These are phyloP conservation scores for Claviceps maximensis DNA, from an alignment of 2,329 filamentous ascomycete species.

Conservation along the genomic window DNA sequence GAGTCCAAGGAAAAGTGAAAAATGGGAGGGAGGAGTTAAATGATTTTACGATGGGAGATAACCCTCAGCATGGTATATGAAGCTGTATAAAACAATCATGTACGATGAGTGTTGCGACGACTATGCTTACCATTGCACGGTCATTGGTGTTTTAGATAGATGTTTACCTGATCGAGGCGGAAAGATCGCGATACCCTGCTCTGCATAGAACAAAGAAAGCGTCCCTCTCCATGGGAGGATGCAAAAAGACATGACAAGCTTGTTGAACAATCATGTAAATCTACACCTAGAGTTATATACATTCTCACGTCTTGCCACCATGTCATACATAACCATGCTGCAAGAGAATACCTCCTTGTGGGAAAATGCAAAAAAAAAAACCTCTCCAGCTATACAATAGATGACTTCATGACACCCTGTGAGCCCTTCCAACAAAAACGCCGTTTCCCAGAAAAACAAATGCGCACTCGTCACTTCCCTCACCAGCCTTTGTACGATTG, in stretches of 20 bases:
- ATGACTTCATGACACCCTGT: background rate
- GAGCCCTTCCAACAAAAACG: conserved; percentile 11
- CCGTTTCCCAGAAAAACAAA: conserved; percentile 7
- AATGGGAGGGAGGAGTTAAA: background rate
- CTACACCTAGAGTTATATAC: no score
- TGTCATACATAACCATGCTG: background rate
- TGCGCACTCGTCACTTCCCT: conserved; percentile 10
- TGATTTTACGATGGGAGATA: background rate
- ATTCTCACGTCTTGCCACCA: background rate
- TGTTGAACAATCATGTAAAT: no score
- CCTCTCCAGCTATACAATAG: background rate
- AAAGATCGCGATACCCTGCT: background rate
- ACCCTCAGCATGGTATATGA: background rate
- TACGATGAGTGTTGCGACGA: background rate
- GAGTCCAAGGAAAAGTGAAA: background rate
- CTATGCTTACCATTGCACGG: background rate
- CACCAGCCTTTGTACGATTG: conserved; percentile 49
- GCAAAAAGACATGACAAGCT: no score
- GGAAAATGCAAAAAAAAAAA: background rate
- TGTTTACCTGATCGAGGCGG: background rate
- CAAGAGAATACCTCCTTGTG: background rate
- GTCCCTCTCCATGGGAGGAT: no score
- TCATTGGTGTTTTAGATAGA: background rate
- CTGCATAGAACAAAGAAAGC: background rate
- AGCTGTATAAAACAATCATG: background rate